Base-by-base conservation (phyloP, 441 rosid species). In the Syzygium malaccense region DNA sequence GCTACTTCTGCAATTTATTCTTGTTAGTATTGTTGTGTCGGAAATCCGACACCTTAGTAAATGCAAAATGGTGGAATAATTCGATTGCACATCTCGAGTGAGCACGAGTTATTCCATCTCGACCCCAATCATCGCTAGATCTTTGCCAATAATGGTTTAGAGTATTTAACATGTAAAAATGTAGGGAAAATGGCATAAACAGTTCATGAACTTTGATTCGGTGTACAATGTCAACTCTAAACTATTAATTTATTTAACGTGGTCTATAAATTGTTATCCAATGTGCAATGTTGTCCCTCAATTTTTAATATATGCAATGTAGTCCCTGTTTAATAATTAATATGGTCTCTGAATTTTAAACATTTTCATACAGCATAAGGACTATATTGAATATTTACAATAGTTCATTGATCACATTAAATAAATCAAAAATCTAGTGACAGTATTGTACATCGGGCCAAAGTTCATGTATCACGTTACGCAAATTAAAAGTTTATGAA, bases 371-470 rank as follows among this genome's bases (percentile, higher is more conserved):
- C 20, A 20, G 1, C 6, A 1, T 71, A 37, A 14, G 23, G 26
- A 71, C 25, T 5, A 68, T 0, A 0, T 68, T 5, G 79, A 68
- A 33, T 2, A 68, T 33, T 68, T 20, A 28, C 1, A 5, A 68
- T 33, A 68, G 1, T 33, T 14, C 8, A 60, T 2, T 0, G 1
- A 60, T 1, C 0, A 5, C 28, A n/a, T n/a, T 1, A 1, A 62
- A 62, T 3, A 71, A 37, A 1, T 37, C 3, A 6, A 23, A 75
- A 0, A 0, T 71, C 3, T 75, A 75, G 6, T 28, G 3, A 37
- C 1, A 3, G 0, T 1, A 1, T 0, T 23, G 3, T 5, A 0
- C 0, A 12, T 41, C 0, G 1, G 0, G 15, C 12, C 0, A 1
- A 41, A 3, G 8, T 41, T 15, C 5, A 3, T 14, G 0, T 2